Base-by-base conservation (phyloP, 768 basidiomycete genomes). In the Ramaria rubella region DNA sequence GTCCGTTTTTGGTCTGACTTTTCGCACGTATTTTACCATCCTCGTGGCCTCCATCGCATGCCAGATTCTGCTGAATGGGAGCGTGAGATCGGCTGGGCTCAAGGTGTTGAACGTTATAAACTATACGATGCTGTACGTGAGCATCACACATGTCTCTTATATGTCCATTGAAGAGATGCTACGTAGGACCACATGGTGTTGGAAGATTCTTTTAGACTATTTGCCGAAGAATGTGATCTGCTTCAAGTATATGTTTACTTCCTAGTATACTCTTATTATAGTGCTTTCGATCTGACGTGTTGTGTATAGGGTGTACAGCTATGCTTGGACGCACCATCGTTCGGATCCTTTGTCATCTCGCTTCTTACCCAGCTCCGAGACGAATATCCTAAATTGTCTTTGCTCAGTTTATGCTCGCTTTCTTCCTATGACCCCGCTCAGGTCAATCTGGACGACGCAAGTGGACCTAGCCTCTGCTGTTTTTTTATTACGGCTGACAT, bases 171-270 rank as follows among this genome's bases (percentile, higher is more conserved):
- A n/a, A n/a, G 7, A 53, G 23, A 21, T 7, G 56, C 30, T 54
- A 23, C 29, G 7, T 27, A 90, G 87, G 78, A 81, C 43, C 70
- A 69, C n/a, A 78, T 77, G 49, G 63, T 90, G 48, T 83, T 88
- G 80, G 87, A 90, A 42, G 81, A 78, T 4, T 74, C 81, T 12
- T 72, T 90, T 50, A 78, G 89, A n/a, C 70, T 76, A 15, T 79
- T 86, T 54, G 75, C 87, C 4, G 89, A 92, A 65, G 87, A 89
- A 61, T 87, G 86, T 63, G 79, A 90, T 65, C 77, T 78, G 51
- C 73, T 85, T 14, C 89, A 90, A 79, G 88, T 86, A 60, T 9
- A 26, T 53, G n/a, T n/a, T n/a, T n/a, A n/a, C n/a, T n/a, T n/a
- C n/a, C 45, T 49, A 7, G 50, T n/a, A n/a, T n/a, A n/a, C n/a